Conservation (phyloP, 768 basidiomycete genomes). For the Auricularia cornea region DNA sequence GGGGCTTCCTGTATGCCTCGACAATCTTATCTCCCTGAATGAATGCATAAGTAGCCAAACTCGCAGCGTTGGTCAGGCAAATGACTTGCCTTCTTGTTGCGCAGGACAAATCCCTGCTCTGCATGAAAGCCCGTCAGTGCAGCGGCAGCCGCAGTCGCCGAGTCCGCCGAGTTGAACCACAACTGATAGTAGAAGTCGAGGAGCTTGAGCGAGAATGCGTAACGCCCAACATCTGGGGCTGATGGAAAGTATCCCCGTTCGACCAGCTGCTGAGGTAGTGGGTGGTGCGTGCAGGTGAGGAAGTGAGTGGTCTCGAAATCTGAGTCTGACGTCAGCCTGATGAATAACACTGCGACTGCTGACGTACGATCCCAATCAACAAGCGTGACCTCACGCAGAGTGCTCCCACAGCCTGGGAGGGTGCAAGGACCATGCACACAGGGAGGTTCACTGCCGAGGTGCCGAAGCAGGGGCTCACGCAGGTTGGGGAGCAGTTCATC, state of each 20-base stretch:
- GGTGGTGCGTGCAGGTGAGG: background rate
- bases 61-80: no score
- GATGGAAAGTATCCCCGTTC: slow-evolving; percentile 24
- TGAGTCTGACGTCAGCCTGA: no score
- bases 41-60: no score
- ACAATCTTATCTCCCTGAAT: slow-evolving; percentile 18
- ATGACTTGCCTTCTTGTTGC: slow-evolving; percentile 13
- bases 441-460: no score
- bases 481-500: no score
- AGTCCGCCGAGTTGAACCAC: slow-evolving; percentile 31
- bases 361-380: no score
- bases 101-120: slow-evolving; percentile 16
- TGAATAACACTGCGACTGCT: no score
- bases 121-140: slow-evolving; percentile 24
- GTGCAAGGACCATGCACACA: no score
- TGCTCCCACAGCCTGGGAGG: no score
- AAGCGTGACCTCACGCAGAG: no score
- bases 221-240: slow-evolving; percentile 13
- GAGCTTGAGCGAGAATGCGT: slow-evolving; percentile 20
- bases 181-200: slow-evolving; percentile 26
- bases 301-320: background rate
- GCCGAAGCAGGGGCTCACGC: no score
- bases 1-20: slow-evolving; percentile 24
- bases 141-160: slow-evolving; percentile 21
- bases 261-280: background rate